phyloP scores from a whole-genome alignment of 768 basidiomycete species.

The Rossbeevera mucosa region DNA sequence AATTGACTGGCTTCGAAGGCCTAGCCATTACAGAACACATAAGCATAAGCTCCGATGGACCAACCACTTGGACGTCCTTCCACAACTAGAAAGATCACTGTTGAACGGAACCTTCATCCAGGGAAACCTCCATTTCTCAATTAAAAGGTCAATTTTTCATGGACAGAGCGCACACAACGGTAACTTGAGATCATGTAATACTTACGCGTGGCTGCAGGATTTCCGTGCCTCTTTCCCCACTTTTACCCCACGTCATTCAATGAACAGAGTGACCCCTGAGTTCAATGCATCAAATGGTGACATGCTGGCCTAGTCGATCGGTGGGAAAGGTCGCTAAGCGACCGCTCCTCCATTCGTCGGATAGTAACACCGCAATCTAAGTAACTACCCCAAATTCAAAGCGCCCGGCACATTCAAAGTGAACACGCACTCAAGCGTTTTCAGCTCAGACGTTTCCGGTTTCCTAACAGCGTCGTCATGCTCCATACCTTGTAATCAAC shows the following conservation, averaged over 20 bases:
- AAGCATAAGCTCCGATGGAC: constrained; percentile 43
- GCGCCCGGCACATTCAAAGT: not conserved
- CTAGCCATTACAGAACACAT: no score
- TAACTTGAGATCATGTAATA: no score
- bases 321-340: no score
- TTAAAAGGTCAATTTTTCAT: no score
- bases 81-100: constrained; percentile 47
- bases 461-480: not conserved
- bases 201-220: no score
- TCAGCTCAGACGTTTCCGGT: not conserved
- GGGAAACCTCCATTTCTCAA: constrained; percentile 71
- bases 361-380: no score
- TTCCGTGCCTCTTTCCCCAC: constrained; percentile 57
- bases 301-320: not conserved
- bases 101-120: constrained; percentile 71
- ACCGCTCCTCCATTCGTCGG: no score
- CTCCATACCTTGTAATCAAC: no score
- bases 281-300: no score
- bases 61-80: constrained; percentile 40
- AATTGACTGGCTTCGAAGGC: no score
- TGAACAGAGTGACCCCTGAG: constrained; percentile 42
- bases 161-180: constrained; percentile 59
- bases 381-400: no score
- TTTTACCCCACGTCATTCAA: not conserved
- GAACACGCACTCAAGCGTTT: not conserved